Evolutionary conservation across 2,329 filamentous ascomycete genomes (phyloP).

Genomic region (Botryotinia narcissicola): DNA sequence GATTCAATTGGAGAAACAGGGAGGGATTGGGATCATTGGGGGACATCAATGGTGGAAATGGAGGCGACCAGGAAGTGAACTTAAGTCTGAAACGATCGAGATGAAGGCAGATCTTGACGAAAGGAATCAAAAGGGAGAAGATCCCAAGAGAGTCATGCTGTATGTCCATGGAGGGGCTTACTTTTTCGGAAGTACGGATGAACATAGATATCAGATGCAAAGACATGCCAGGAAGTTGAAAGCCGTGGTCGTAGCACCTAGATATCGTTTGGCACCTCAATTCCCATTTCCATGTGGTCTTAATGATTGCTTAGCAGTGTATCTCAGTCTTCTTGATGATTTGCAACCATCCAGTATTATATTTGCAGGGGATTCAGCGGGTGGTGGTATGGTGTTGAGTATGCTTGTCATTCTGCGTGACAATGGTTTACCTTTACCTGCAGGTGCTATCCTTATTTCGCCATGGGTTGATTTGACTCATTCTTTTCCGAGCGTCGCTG

Average conservation of each 20-base stretch:
- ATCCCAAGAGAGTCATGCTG: slow-evolving; percentile 76
- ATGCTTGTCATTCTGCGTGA: slow-evolving; percentile 81
- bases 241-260: slow-evolving; percentile 41
- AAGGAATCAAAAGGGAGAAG: slow-evolving; percentile 59
- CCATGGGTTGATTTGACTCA: slow-evolving; percentile 96
- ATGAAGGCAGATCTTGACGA: slow-evolving; percentile 80
- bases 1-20: slow-evolving; percentile 73
- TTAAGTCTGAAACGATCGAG: slow-evolving; percentile 93
- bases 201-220: slow-evolving; percentile 98
- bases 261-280: slow-evolving; percentile 85
- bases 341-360: slow-evolving; percentile 81
- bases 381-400: slow-evolving; percentile 82
- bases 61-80: slow-evolving; percentile 62
- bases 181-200: slow-evolving; percentile 92
- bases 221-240: slow-evolving; percentile 72
- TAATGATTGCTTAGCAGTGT: slow-evolving; percentile 84
- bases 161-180: slow-evolving; percentile 95
- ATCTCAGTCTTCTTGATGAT: slow-evolving; percentile 74
- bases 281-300: slow-evolving; percentile 94
- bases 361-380: slow-evolving; percentile 88
- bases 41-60: slow-evolving; percentile 89
- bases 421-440: slow-evolving; percentile 77
- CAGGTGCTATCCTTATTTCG: slow-evolving; percentile 85
- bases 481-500: slow-evolving; percentile 86
- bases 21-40: slow-evolving; percentile 74